Conservation (phyloP, 805 yeast genomes). For the Nakazawaea anatomiae region DNA sequence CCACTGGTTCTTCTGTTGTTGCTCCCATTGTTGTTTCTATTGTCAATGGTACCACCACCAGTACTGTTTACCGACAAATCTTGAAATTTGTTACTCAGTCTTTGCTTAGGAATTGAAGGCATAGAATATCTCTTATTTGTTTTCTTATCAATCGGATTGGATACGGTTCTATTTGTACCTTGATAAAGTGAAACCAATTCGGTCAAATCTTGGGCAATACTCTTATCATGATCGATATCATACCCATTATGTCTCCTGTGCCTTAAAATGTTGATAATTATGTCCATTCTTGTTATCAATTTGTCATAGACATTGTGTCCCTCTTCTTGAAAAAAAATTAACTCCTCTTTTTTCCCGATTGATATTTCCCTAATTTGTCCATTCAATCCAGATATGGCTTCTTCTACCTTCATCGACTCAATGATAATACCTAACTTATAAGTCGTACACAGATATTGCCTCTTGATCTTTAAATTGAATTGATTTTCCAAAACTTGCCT, state of each 20-base stretch:
- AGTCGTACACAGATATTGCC: not conserved
- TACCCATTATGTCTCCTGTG: not conserved
- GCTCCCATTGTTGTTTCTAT: not conserved
- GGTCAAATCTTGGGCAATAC: not conserved
- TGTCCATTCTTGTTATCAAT: slow-evolving; percentile 6
- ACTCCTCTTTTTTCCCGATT: not conserved
- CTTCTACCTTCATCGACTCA: not conserved
- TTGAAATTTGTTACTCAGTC: not conserved
- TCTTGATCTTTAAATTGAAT: not conserved
- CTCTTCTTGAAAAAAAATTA: not conserved
- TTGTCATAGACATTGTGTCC: not conserved
- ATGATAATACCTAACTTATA: not conserved
- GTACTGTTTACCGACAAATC: not conserved
- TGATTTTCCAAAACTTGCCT: not conserved
- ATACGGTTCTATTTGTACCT: not conserved
- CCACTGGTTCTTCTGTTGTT: not conserved
- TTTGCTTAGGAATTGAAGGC: slow-evolving; percentile 1
- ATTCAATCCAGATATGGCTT: not conserved
- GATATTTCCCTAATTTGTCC: not conserved
- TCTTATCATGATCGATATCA: not conserved
- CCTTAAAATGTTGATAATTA: not conserved
- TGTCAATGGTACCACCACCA: not conserved
- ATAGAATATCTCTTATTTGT: slow-evolving; percentile 2
- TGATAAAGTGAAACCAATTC: slow-evolving; percentile 2
- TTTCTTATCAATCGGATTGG: slow-evolving; percentile 1